Evolutionary conservation across 495 filamentous ascomycete species (phyloP), one percentile per base, ranked within the genome.

Genomic region (Extremus antarcticus): DNA sequence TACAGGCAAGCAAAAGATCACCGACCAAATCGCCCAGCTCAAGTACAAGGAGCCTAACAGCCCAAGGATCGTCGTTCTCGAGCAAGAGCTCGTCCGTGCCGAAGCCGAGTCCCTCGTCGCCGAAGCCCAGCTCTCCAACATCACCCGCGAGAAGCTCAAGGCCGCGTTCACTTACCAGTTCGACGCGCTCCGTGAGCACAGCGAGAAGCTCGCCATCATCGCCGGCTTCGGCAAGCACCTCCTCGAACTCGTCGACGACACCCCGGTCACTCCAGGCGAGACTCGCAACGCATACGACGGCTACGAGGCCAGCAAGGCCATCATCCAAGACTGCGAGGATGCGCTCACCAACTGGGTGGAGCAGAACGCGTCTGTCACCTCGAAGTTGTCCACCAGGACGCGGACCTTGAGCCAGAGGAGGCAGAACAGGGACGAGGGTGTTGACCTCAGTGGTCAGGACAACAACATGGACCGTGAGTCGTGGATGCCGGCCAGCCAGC

Each of bases 21-120:
- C 89, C 65, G 94, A 98, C 67, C 88, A 97, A 64, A 97, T 98
- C 62, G 91, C 92, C 17, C 92, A 98, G 70, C 81, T 98, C 51
- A 98, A 98, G 72, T 98, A 97, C 82, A 97, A 97, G 74, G 94
- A 98, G 69, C 92, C 92, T 29, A 94, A 94, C 75, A 95, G 89
- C 10, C 90, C 94, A 40, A 90, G 88, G 69, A 97, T 98, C 51
- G 89, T 95, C 51, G 90, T 98, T 32, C 84, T 98, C 61, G 92
- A 98, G 72, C 92, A 97, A 71, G 92, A 98, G 72, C 86, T 98
- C 51, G 92, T 98, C 57, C 92, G 92, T 62, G 94, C 92, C 58
- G 92, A 98, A 70, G 92, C 92, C 65, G 92, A 98, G 71, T 97
- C 94, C 17, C 81, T 98, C 19, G 92, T 98, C 40, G 92, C 92